Evolutionary conservation across 2,329 filamentous ascomycete genomes (phyloP).

Genomic region (Hortaea werneckii): DNA sequence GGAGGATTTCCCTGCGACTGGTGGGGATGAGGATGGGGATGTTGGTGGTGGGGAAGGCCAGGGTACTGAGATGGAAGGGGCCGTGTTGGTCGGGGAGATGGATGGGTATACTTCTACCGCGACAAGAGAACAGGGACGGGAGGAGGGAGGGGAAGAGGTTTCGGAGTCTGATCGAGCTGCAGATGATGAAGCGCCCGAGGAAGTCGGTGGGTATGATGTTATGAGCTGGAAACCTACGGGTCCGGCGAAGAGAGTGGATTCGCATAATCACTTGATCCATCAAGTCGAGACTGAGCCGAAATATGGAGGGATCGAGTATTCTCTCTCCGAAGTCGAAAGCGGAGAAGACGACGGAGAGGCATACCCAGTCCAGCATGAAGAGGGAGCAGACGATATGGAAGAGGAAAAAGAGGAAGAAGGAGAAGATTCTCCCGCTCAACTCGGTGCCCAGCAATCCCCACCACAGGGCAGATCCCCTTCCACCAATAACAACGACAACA

Average conservation of each 20-base stretch:
- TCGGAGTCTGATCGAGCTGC: not conserved
- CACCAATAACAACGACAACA: conserved; percentile 2
- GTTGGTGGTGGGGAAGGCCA: no score
- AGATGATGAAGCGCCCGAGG: conserved; percentile 3
- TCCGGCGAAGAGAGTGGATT: not conserved
- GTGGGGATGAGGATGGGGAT: no score
- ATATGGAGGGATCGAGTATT: not conserved
- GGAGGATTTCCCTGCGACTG: no score
- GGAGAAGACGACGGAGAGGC: no score
- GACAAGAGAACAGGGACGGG: no score
- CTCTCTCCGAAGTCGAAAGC: no score
- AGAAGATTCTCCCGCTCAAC: not conserved
- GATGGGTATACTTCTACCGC: no score
- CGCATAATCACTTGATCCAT: not conserved
- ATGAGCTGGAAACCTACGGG: conserved; percentile 19
- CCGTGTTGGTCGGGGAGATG: no score
- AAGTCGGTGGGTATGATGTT: conserved; percentile 10
- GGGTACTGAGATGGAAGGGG: no score
- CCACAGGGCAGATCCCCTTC: no score
- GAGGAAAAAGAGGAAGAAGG: not conserved
- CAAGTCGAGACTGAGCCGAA: not conserved
- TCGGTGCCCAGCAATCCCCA: not conserved
- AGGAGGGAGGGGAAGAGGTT: not conserved
- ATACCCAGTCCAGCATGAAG: not conserved
- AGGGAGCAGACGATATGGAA: not conserved